Evolutionary conservation across 208 protist species (phyloP), one percentile per base, ranked within the genome.

Genomic region (Angomonas ambiguus): DNA sequence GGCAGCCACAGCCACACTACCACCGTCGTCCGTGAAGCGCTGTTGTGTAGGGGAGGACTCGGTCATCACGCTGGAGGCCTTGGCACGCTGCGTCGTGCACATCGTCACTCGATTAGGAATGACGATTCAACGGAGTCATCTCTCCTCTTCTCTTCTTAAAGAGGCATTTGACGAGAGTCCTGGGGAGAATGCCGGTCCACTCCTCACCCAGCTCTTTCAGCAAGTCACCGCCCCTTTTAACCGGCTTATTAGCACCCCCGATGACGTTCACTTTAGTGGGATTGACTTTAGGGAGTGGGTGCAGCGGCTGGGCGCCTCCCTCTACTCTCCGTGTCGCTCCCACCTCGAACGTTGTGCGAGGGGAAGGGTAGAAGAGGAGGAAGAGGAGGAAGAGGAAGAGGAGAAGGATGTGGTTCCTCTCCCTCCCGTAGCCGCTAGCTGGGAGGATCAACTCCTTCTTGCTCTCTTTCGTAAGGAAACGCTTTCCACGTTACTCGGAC

Each of bases 41-140:
- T 45, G 38, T 16, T 8, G 16, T 16, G 24, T 56, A 32, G 31
- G 16, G 56, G 16, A 30, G 25, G 24, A 35, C 20, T 75, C 55
- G 0, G 63, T 34, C 51, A 90, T 94, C 22, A 84, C 85, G 8
- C 48, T 78, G 3, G 88, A 92, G 62, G 76, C 82, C 0, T 63
- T 94, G 16, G 88, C 82, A 30, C 79, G 80, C 1, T 90, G 85
- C 48, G 83, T 88, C 16, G 82, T 71, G 45, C 83, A 76, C 76
- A 53, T 89, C 27, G 51, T 72, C 10, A 61, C 75, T 20, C 84
- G 85, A 45, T 45, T 45, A 16, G 38, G 38, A 45, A 45, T 8
- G 8, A 16, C 38, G 38, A 45, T 45, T 45, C 38, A 45, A 16
- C 8, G 16, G 16, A 45, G 16, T 45, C 8, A 45, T n/a, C 16